Evolutionary conservation across 2,329 filamentous ascomycete genomes (phyloP), one percentile per base, ranked within the genome.

Genomic region (Verticillium nonalfalfae): DNA sequence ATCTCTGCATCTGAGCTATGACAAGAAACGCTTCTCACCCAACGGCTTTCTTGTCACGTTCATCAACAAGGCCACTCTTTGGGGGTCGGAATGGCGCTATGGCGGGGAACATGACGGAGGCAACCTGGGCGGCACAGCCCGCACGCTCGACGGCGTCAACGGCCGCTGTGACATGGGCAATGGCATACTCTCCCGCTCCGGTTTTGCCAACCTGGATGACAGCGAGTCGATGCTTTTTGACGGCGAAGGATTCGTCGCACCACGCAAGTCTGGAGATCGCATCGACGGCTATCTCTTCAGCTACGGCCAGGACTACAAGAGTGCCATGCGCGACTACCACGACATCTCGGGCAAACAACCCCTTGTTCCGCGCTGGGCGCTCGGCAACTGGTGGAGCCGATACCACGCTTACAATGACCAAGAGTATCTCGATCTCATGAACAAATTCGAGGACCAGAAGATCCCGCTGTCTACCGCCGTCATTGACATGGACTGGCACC

Each of bases 401-500:
- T 88, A 87, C 69, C 81, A 88, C 66, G 78, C 77, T 2, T 89
- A 88, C 67, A 75, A 73, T 0, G 76, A 79, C 35, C 73, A 80
- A 1, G 82, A 85, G 65, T 88, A 88, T 66, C 63, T 87, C 2
- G 71, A 73, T 14, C 74, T 89, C 15, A 82, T 88, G 76, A 81
- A 85, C 60, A 76, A 77, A 58, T 88, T 88, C 64, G 68, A 74
- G 4, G 70, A 72, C 9, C 72, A 82, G 26, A 70, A 76, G 0
- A 78, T 88, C 6, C 86, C 86, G 0, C 72, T 88, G 39, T 82
- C 79, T 6, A 83, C 87, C 7, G 84, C 80, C 1, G 83, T 88
- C 0, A 70, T 89, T 3, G 86, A 88, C 66, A 88, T 88, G 85
- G 86, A 87, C 68, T 88, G 85, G 86, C 86, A 88, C 71, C 70